Base-by-base conservation (phyloP, 2,329 filamentous ascomycete genomes). In the Xylaria sp. region DNA sequence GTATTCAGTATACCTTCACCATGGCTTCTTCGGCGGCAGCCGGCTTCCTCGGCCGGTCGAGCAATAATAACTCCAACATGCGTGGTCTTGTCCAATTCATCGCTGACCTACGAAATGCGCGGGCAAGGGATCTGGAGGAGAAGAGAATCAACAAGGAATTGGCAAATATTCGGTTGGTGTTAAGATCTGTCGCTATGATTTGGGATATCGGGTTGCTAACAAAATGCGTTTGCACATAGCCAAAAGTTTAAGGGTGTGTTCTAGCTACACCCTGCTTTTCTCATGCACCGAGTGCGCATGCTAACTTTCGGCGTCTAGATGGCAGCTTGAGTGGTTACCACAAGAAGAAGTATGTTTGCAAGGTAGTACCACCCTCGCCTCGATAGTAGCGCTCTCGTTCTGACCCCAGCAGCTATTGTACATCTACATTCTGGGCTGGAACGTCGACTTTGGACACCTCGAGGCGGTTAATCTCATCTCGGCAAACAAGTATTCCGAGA, bases 301-400 rank as follows among this genome's bases (percentile, higher is more conserved):
- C 65, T 71, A 65, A 73, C 77, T 61, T 50, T n/a, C 17, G 59
- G 46, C 51, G 25, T 51, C 6, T 62, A 88, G 92, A 95, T 77
- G 94, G 93, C 68, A 95, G 86, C 75, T 82, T 99, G 61, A 97
- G 90, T 75, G 96, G 95, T 69, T 99, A 99, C 76, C 93, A 97
- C 83, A 97, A 96, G 84, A 99, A 99, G 86, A 99, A 99, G 91
- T 99, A 99, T 77, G 95, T 99, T 70, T 99, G 95, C 92, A 99
- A 99, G 83, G 86, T 88, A 80, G 40, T 43, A 87, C 79, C 19
- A 21, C 51, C 47, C 43, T 54, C 33, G 6, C n/a, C 12, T 35
- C 54, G 9, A 50, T 19, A 60, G 25, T 53, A 53, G 61, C 58
- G 33, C 21, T 47, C 28, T 21, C 58, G 42, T 21, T 51, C 53